Evolutionary conservation across 768 basidiomycete species (phyloP), one percentile per base, ranked within the genome.

Genomic region (Rhodotorula taiwanensis): DNA sequence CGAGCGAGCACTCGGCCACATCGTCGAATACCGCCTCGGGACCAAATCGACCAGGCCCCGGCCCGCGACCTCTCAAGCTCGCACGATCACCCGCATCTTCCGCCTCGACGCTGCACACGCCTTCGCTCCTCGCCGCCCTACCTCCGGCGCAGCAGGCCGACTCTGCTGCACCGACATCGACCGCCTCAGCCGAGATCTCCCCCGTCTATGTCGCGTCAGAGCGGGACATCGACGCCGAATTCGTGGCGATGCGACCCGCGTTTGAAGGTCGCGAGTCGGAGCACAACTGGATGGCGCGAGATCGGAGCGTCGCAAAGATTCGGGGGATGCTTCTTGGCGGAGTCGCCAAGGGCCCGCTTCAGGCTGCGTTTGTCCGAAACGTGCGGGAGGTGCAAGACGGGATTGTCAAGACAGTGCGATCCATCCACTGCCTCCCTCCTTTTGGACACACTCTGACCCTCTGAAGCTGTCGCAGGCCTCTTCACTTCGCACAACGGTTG

Each of bases 261-360:
- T 98, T 95, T 5, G 65, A 91, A 86, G 95, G 94, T n/a, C 94
- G 83, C 77, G 94, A 99, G 77, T 87, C 88, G 1, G 94, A 99
- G 74, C 89, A 93, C 67, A 99, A 99, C 71, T 99, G 94, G 94
- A 80, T 82, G 47, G 78, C 80, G 33, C 82, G 94, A 62, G 94
- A 99, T 66, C 81, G 60, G 11, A 55, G 55, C 36, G 47, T 70
- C 21, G 61, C 64, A 21, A 45, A 4, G 27, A 36, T 70, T 1
- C 14, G 69, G 23, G 69, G 64, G 4, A 70, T 70, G 64, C 27
- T 70, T 88, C 77, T 97, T 59, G 86, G 85, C 73, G 90, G 90
- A 31, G 88, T 88, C 43, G 86, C 87, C 5, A 84, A 88, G 74
- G 74, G 79, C 36, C 82, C 87, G 59, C 91, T 84, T 74, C 74